Percentiles rank a stretch among this genome's conserved stretches.
Evolutionary conservation across 1,284 basidiomycete species (phyloP).

Genomic region (Ustilago trichophora): DNA sequence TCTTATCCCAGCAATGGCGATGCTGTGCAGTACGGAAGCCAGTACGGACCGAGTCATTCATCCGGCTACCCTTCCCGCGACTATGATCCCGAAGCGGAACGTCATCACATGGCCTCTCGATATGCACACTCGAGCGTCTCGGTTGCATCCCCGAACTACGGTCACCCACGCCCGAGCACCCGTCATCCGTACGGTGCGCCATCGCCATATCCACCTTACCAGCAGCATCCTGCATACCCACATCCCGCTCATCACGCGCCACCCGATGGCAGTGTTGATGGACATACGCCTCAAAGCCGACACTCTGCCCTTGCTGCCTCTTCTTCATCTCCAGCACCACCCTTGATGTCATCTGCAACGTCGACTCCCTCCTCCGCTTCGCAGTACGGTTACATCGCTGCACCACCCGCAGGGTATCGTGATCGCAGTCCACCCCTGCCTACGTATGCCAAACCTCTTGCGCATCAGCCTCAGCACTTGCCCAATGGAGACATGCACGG

Average conservation of each 20-base stretch:
- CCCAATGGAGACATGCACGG: neutral
- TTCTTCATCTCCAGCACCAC: neutral
- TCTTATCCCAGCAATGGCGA: neutral
- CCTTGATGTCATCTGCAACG: neutral
- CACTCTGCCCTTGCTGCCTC: neutral
- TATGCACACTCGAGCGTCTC: constrained; percentile 11
- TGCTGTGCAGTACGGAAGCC: neutral
- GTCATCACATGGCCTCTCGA: constrained; percentile 1
- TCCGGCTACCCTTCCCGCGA: constrained; percentile 2
- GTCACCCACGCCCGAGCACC: neutral
- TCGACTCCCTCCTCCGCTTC: neutral
- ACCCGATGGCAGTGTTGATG: neutral
- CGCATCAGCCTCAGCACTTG: constrained; percentile 20
- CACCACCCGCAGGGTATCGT: constrained; percentile 11
- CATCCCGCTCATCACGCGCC: neutral
- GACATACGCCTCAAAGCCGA: neutral
- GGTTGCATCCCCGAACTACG: constrained; percentile 8
- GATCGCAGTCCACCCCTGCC: constrained; percentile 27
- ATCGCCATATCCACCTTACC: constrained; percentile 5
- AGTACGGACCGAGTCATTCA: neutral
- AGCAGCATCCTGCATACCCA: constrained; percentile 8
- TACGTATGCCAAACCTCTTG: constrained; percentile 18
- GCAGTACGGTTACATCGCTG: constrained; percentile 27
- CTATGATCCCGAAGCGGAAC: constrained; percentile 1
- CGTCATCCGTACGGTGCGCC: neutral